phyloP scores from a whole-genome alignment of 768 basidiomycete genomes.

The Lepiota brunneoincarnata region DNA sequence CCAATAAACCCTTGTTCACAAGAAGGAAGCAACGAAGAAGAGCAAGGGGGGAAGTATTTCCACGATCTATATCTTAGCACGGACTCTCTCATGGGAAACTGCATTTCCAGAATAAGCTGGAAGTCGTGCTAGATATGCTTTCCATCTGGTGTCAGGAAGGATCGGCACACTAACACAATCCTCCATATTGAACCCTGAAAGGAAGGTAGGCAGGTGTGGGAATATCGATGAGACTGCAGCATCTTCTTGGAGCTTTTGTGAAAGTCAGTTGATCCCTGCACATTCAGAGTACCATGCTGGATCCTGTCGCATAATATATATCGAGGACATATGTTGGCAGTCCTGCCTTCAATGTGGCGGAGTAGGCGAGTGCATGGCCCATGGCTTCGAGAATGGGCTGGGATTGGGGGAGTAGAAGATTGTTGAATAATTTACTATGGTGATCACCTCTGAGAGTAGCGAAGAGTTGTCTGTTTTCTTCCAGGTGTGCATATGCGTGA shows the following conservation, averaged over 20 bases:
- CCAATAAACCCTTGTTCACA: no score
- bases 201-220: constrained; percentile 37
- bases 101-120: constrained; percentile 43
- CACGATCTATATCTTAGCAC: constrained; percentile 39
- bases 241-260: constrained; percentile 47
- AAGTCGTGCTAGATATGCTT: constrained; percentile 38
- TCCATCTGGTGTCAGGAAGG: constrained; percentile 48
- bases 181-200: constrained; percentile 42
- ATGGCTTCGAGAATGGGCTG: constrained; percentile 55
- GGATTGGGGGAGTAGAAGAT: constrained; percentile 54
- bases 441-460: constrained; percentile 36
- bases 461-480: constrained; percentile 43
- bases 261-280: constrained; percentile 42
- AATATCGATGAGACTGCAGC: constrained; percentile 41
- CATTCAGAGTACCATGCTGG: constrained; percentile 60
- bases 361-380: constrained; percentile 61
- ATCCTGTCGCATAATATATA: constrained; percentile 54
- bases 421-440: constrained; percentile 50
- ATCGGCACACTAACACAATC: constrained; percentile 52
- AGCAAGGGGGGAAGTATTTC: background rate
- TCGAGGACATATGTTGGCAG: constrained; percentile 50
- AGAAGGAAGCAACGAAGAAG: background rate
- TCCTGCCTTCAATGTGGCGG: constrained; percentile 41
- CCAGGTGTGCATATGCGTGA: constrained; percentile 44
- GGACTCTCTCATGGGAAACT: constrained; percentile 32